Base-by-base conservation (phyloP, 2,329 filamentous ascomycete species). In the Aspergillus quadricinctus region DNA sequence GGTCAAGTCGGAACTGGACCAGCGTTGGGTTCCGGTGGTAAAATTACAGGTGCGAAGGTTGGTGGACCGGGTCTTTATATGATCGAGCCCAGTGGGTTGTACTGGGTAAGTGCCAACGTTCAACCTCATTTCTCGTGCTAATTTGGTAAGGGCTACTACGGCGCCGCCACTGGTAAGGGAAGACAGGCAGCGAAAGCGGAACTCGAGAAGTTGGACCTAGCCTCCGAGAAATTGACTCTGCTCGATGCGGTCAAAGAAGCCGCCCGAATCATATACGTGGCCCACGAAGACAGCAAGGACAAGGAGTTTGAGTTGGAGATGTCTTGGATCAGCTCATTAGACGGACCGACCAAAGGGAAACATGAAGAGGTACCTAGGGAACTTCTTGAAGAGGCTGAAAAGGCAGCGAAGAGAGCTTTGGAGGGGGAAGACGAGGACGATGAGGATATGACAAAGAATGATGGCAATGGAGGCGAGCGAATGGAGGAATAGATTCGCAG, bases 221-320 rank as follows among this genome's bases (percentile, higher is more conserved):
- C 86, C 53, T 87, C 87, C 10, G 88, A 86, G 54, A 88, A 83
- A 50, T 83, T 97, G 54, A 89, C 88, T 60, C 80, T 99, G 57
- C 81, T 88, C 70, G 87, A 97, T 71, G 94, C 88, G 51, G 90
- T 99, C 70, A 97, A 96, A 82, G 90, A 97, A 81, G 94, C 94
- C 35, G 94, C 94, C 55, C 83, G 92, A 60, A 99, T 99, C 77
- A 97, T 99, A 77, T 95, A 97, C 75, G 86, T 96, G 58, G 92
- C 93, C 50, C 94, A 99, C 73, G 94, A 97, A 75, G 94, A 99
- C 76, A 97, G 93, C 82, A 97, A 97, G 81, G 94, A 97, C 79
- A 99, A 99, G 82, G 94, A 97, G 64, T 99, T 97, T 70, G 94
- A 99, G 85, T 82, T 99, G 58, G 94, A 99, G 81, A 95, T 99